phyloP scores from a whole-genome alignment of 1,284 basidiomycete genomes.

The Trichosporon ovoides region DNA sequence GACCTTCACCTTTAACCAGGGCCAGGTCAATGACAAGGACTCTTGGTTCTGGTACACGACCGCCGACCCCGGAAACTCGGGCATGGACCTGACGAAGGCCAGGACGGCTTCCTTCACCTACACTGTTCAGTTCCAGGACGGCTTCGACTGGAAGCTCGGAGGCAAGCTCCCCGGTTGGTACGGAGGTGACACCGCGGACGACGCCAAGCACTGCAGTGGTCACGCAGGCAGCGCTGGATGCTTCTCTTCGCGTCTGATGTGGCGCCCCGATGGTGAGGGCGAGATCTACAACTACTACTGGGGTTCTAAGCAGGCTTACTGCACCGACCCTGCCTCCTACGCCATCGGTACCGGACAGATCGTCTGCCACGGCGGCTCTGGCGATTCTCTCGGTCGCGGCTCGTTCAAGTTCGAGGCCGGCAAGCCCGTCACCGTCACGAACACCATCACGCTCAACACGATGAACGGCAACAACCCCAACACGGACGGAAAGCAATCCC shows the following conservation, averaged over 20 bases:
- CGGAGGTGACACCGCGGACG: conserved; percentile 26
- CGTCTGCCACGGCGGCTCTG: conserved; percentile 5
- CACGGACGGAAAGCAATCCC: conserved; percentile 4
- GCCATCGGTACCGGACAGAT: conserved; percentile 2
- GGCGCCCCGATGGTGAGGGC: conserved; percentile 39
- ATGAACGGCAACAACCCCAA: conserved; percentile 9
- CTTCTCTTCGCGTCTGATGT: conserved; percentile 49
- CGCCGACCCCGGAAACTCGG: conserved; percentile 9
- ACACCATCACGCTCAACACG: conserved; percentile 10
- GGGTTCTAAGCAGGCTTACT: conserved; percentile 11
- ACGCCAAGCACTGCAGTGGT: conserved; percentile 45
- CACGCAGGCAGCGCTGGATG: conserved; percentile 38
- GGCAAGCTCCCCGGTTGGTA: conserved; percentile 50
- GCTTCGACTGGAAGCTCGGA: conserved; percentile 47
- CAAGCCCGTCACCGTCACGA: conserved; percentile 8
- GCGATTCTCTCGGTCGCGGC: conserved; percentile 12
- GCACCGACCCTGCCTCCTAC: conserved; percentile 11
- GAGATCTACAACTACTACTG: conserved; percentile 44
- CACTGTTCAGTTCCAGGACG: conserved; percentile 42
- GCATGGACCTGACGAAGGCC: conserved; percentile 7
- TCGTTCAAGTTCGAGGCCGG: conserved; percentile 8
- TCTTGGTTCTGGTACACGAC: conserved; percentile 14
- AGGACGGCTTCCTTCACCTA: conserved; percentile 33
- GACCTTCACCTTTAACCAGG: conserved; percentile 7
- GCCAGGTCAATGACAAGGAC: conserved; percentile 11